A percentile compares a stretch with the other conserved stretches of the same genome.
These are phyloP conservation scores for Colletotrichum tropicale DNA, from an alignment of 2,329 filamentous ascomycete genomes.

Conservation along the genomic window DNA sequence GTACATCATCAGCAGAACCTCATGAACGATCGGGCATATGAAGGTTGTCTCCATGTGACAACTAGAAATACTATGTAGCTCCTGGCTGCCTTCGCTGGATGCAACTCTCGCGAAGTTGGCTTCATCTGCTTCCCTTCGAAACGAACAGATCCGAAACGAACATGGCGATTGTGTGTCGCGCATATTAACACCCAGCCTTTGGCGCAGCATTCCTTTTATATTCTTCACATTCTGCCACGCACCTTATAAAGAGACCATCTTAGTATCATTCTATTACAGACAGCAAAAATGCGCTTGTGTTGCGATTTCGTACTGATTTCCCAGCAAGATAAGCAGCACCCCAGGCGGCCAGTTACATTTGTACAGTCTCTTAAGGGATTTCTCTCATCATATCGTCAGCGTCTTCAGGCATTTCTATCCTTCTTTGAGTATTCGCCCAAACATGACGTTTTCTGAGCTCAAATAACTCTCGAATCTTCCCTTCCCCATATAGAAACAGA, in stretches of 20 bases:
- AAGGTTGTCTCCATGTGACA: accelerated
- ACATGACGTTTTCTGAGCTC: neutral
- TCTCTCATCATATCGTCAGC: neutral
- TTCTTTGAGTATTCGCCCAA: neutral
- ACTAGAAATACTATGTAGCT: neutral
- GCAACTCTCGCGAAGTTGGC: accelerated
- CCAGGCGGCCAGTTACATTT: neutral
- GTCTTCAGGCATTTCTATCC: neutral
- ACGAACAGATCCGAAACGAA: neutral
- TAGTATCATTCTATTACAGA: neutral
- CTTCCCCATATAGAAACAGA: neutral
- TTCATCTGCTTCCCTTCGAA: accelerated
- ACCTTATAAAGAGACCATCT: neutral
- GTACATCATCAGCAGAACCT: accelerated
- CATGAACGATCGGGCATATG: accelerated
- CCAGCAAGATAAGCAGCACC: neutral
- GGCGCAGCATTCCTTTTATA: neutral
- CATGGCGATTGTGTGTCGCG: neutral
- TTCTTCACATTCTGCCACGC: neutral
- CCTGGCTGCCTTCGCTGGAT: neutral
- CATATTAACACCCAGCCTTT: neutral
- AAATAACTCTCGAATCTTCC: neutral
- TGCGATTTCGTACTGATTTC: accelerated
- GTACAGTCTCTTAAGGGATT: neutral
- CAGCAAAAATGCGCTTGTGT: neutral